Percentiles rank a stretch among this genome's conserved stretches.
Evolutionary conservation across 208 protist species (phyloP).

Genomic region (Trypanosoma avium): DNA sequence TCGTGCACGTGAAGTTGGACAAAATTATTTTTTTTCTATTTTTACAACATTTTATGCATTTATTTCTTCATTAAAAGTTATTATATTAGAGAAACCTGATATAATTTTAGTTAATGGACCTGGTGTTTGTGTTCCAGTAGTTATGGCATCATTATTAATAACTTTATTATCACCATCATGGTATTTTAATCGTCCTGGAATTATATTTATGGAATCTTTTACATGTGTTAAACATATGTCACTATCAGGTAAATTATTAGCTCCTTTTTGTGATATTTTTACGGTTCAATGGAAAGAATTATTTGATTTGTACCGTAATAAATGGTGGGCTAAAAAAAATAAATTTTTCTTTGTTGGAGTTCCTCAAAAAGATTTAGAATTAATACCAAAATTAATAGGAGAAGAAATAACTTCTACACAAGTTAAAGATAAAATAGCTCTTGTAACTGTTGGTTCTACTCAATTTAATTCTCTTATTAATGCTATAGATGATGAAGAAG

Average conservation of each 20-base stretch:
- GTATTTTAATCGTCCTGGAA: constrained; percentile 38
- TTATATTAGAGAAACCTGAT: constrained; percentile 49
- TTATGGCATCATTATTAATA: constrained; percentile 53
- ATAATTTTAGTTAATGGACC: constrained; percentile 91
- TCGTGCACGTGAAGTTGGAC: constrained; percentile 87
- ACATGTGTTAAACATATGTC: constrained; percentile 85
- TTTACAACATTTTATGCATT: constrained; percentile 62
- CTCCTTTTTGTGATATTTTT: constrained; percentile 76
- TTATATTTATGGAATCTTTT: constrained; percentile 90
- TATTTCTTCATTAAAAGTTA: constrained; percentile 18
- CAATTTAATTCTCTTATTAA: constrained; percentile 70
- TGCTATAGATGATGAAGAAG: constrained; percentile 35
- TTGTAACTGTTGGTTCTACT: constrained; percentile 91
- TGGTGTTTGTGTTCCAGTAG: constrained; percentile 90
- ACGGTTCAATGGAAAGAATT: constrained; percentile 80
- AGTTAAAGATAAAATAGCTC: constrained; percentile 23
- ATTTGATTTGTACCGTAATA: constrained; percentile 12
- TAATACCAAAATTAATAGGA: background rate
- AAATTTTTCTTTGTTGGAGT: constrained; percentile 17
- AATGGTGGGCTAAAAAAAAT: constrained; percentile 6
- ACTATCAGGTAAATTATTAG: constrained; percentile 68
- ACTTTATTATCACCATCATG: constrained; percentile 42
- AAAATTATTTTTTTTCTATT: constrained; percentile 86
- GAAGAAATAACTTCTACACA: background rate
- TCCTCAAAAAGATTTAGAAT: background rate